Percentiles rank a stretch among this genome's conserved stretches.
Evolutionary conservation across 2,329 filamentous ascomycete species (phyloP).

Genomic region (Leptographium galeiforme): DNA sequence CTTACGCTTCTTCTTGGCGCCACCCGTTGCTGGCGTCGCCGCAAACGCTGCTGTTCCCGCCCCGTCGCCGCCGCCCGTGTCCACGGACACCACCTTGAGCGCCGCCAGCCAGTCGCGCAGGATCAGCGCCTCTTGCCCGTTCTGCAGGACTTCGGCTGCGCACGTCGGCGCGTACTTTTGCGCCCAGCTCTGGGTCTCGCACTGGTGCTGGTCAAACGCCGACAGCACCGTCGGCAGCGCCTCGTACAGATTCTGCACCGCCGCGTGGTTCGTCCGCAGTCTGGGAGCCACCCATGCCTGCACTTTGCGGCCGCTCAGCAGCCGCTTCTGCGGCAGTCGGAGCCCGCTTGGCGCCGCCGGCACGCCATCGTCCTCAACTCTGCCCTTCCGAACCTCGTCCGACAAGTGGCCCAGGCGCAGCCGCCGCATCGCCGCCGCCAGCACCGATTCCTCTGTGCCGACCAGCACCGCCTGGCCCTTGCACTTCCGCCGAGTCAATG

Average conservation of each 20-base stretch:
- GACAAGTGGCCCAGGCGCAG: conserved; percentile 24
- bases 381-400: conserved; percentile 20
- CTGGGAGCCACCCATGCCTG: conserved; percentile 34
- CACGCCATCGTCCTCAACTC: conserved; percentile 23
- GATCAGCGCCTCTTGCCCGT: conserved; percentile 53
- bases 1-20: conserved; percentile 45
- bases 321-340: conserved; percentile 39
- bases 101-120: conserved; percentile 71
- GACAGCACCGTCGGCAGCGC: conserved; percentile 51
- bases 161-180: conserved; percentile 71
- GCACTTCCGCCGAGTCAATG: conserved; percentile 26
- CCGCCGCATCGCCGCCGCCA: conserved; percentile 21
- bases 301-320: conserved; percentile 43
- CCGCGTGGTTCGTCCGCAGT: conserved; percentile 21
- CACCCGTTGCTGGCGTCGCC: conserved; percentile 16
- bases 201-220: conserved; percentile 67
- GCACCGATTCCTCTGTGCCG: conserved; percentile 26
- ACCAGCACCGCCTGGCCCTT: conserved; percentile 34
- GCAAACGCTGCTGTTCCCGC: conserved; percentile 16
- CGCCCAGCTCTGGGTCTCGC: conserved; percentile 60
- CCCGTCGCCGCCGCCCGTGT: conserved; percentile 36
- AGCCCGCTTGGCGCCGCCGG: conserved; percentile 32
- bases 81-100: conserved; percentile 64
- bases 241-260: conserved; percentile 31
- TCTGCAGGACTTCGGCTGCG: conserved; percentile 62